Evolutionary conservation across 176 grass and related monocot species (phyloP).

Genomic region (Musa itinerans): DNA sequence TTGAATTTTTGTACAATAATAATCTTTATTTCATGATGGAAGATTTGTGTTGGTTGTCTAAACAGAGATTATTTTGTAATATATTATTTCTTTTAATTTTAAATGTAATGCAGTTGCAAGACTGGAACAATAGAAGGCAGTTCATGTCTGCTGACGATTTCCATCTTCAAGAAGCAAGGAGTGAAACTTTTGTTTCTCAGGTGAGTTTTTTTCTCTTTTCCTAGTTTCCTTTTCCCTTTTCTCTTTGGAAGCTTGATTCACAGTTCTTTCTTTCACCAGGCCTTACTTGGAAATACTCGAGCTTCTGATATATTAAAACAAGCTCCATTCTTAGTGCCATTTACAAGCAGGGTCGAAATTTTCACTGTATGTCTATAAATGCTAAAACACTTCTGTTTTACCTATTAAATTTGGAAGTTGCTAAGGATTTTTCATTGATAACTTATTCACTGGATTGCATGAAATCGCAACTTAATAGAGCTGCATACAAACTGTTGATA

Average conservation of each 20-base stretch:
- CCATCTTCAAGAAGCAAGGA: constrained; percentile 88
- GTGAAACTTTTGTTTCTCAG: constrained; percentile 96
- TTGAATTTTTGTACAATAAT: no score
- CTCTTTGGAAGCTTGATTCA: neutral
- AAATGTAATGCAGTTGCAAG: constrained; percentile 66
- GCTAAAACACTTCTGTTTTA: neutral
- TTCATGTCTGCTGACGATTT: constrained; percentile 80
- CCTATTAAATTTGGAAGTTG: neutral
- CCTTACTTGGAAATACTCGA: constrained; percentile 77
- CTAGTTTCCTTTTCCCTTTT: constrained; percentile 1
- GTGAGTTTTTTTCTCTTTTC: constrained; percentile 20
- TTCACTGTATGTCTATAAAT: constrained; percentile 61
- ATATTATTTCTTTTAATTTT: neutral
- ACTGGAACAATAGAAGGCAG: constrained; percentile 82
- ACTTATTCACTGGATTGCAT: neutral
- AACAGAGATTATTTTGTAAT: neutral
- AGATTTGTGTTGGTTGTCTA: neutral
- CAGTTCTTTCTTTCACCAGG: constrained; percentile 25
- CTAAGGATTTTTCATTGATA: neutral
- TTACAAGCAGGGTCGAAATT: constrained; percentile 89
- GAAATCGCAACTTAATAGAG: no score
- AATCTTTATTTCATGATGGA: neutral
- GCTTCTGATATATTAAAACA: constrained; percentile 86
- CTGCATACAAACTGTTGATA: no score
- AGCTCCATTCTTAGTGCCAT: constrained; percentile 90